Evolutionary conservation across 1,284 basidiomycete genomes (phyloP).

Genomic region (Ustilago cynodontis): DNA sequence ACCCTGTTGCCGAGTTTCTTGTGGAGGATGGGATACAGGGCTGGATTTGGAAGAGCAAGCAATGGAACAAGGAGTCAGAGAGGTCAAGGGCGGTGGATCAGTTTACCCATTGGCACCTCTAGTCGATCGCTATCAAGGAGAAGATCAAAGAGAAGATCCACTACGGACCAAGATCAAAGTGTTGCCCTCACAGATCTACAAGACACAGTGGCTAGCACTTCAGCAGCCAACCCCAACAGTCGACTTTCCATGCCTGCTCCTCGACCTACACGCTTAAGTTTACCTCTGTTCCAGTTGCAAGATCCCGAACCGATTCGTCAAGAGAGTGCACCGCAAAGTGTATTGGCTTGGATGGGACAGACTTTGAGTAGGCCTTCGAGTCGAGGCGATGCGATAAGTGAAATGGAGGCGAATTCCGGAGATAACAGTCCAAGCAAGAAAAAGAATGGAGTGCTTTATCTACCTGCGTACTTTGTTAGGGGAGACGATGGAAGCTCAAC

Average conservation of each 20-base stretch:
- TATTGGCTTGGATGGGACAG: slow-evolving; percentile 55
- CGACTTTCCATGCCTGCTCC: slow-evolving; percentile 44
- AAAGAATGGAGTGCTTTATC: slow-evolving; percentile 44
- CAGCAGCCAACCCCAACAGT: slow-evolving; percentile 29
- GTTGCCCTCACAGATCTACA: slow-evolving; percentile 26
- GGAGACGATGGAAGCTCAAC: slow-evolving; percentile 31
- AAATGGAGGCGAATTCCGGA: slow-evolving; percentile 27
- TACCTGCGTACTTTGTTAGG: slow-evolving; percentile 59
- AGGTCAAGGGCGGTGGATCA: slow-evolving; percentile 44
- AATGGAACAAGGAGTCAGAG: slow-evolving; percentile 1
- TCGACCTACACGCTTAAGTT: slow-evolving; percentile 38
- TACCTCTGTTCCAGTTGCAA: slow-evolving; percentile 54
- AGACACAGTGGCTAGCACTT: slow-evolving; percentile 24
- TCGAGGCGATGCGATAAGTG: slow-evolving; percentile 38
- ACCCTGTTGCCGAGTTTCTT: slow-evolving; percentile 41
- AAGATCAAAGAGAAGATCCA: slow-evolving; percentile 31
- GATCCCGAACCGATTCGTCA: slow-evolving; percentile 36
- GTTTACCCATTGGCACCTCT: slow-evolving; percentile 39
- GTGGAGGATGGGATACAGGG: slow-evolving; percentile 19
- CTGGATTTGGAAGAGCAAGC: slow-evolving; percentile 20
- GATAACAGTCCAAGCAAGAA: slow-evolving; percentile 39
- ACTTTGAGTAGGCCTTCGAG: slow-evolving; percentile 40
- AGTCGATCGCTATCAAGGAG: slow-evolving; percentile 14
- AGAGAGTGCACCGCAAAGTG: slow-evolving; percentile 38
- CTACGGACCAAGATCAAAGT: slow-evolving; percentile 32